Percentiles rank a stretch among this genome's conserved stretches.
Evolutionary conservation across 305 asterid genomes (phyloP).

Genomic region (Coffea humblotiana): DNA sequence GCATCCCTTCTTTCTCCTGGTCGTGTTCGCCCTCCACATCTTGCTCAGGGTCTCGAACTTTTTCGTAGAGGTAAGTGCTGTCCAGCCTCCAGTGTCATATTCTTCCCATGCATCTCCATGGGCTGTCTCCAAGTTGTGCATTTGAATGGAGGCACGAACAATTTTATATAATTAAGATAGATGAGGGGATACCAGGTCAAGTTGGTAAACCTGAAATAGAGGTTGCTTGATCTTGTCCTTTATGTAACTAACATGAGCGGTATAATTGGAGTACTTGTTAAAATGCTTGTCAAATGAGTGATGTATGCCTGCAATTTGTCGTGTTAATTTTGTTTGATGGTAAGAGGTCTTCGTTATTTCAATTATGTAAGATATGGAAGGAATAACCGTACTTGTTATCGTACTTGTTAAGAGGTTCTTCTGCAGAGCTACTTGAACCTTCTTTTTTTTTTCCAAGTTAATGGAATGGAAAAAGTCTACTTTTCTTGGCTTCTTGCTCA

Average conservation of each 20-base stretch:
- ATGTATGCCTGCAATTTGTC: not conserved
- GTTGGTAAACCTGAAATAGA: not conserved
- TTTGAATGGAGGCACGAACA: not conserved
- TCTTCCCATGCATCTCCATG: not conserved
- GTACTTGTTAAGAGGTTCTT: not conserved
- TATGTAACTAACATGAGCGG: not conserved
- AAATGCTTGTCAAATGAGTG: too few relatives aligned
- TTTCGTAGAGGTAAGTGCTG: conserved; percentile 61
- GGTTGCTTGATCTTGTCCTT: not conserved
- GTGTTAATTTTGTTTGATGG: not conserved
- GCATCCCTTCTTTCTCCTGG: conserved; percentile 89
- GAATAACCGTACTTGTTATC: too few relatives aligned
- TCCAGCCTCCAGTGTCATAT: not conserved
- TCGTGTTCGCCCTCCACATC: conserved; percentile 61
- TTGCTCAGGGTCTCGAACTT: conserved; percentile 62
- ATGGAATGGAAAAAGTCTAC: not conserved
- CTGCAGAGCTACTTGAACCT: not conserved
- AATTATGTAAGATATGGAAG: not conserved
- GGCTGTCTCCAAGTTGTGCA: not conserved
- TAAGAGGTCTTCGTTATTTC: not conserved
- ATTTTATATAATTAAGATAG: too few relatives aligned
- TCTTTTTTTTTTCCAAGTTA: not conserved
- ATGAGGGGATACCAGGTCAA: not conserved
- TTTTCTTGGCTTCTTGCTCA: not conserved
- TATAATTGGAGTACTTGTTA: not conserved